Conservation (phyloP, 2,329 filamentous ascomycete species). For the Fusarium proliferatum region DNA sequence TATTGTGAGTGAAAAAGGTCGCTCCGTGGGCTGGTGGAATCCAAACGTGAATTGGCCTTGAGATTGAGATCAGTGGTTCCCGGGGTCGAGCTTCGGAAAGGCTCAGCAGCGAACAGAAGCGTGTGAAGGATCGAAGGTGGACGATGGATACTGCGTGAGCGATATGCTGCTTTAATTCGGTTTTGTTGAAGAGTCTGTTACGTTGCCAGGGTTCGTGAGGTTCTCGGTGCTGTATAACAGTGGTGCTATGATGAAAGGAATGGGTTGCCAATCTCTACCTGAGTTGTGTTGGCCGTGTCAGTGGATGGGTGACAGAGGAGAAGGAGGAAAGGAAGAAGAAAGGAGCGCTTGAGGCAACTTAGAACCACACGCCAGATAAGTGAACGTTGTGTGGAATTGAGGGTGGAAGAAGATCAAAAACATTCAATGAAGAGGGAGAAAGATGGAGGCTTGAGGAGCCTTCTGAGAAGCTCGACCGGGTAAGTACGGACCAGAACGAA, state of each 20-base stretch:
- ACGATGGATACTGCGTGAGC: conserved; percentile 40
- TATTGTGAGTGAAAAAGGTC: neutral
- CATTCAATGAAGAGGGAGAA: conserved; percentile 18
- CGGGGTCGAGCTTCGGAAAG: neutral
- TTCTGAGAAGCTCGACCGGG: conserved; percentile 1
- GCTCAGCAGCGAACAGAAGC: neutral
- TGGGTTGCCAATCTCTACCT: conserved; percentile 21
- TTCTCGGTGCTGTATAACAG: conserved; percentile 20
- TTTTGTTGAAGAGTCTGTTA: conserved; percentile 17
- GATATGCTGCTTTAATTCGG: conserved; percentile 40
- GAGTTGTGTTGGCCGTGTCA: conserved; percentile 14
- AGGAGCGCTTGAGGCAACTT: conserved; percentile 21
- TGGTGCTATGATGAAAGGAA: conserved; percentile 32
- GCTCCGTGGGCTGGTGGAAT: conserved; percentile 1
- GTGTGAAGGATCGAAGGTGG: conserved; percentile 11
- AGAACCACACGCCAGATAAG: conserved; percentile 17
- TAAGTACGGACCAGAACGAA: conserved; percentile 21
- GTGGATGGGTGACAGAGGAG: conserved; percentile 1
- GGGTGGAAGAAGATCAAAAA: conserved; percentile 17
- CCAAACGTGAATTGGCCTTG: neutral
- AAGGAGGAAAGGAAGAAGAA: conserved; percentile 20
- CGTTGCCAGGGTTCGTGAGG: conserved; percentile 22
- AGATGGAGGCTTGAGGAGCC: conserved; percentile 13
- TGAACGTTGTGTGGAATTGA: conserved; percentile 27
- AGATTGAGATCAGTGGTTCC: neutral